Conservation (phyloP, 2,329 filamentous ascomycete species). For the Diaporthe citriasiana region DNA sequence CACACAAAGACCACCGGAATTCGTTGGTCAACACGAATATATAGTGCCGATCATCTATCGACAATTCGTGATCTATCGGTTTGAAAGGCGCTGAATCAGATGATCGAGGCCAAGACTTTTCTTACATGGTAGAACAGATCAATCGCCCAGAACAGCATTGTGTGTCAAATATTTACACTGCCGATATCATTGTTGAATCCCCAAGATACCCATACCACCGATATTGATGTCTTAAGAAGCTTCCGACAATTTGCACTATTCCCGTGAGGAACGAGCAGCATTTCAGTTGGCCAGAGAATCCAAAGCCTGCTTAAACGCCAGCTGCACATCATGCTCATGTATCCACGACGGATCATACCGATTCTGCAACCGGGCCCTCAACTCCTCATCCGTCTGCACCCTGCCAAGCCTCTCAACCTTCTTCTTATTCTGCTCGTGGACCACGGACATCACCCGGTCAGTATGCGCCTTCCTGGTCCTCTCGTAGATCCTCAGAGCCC, state of each 20-base stretch:
- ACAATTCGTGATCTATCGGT: not conserved
- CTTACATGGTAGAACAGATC: not conserved
- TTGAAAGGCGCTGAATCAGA: not conserved
- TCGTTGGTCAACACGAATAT: too few relatives aligned
- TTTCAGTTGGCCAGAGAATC: not conserved
- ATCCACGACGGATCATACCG: conserved; percentile 59
- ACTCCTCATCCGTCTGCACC: conserved; percentile 54
- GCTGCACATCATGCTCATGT: conserved; percentile 61
- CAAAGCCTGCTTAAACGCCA: conserved; percentile 55
- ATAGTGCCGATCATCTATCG: not conserved
- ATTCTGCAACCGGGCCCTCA: conserved; percentile 53
- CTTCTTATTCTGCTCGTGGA: conserved; percentile 51
- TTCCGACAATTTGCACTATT: too few relatives aligned
- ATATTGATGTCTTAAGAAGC: too few relatives aligned
- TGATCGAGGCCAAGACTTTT: too few relatives aligned
- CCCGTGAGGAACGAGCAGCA: conserved; percentile 51
- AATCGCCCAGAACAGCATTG: not conserved
- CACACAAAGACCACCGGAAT: not conserved
- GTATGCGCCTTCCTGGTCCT: conserved; percentile 59
- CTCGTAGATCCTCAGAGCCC: conserved; percentile 57
- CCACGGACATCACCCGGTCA: conserved; percentile 51
- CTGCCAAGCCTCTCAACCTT: conserved; percentile 46
- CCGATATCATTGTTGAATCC: not conserved
- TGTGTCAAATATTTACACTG: not conserved
- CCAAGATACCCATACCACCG: not conserved